These are phyloP conservation scores for Pleodorina starrii DNA, from an alignment of 139 green algal species.

Conservation along the genomic window DNA sequence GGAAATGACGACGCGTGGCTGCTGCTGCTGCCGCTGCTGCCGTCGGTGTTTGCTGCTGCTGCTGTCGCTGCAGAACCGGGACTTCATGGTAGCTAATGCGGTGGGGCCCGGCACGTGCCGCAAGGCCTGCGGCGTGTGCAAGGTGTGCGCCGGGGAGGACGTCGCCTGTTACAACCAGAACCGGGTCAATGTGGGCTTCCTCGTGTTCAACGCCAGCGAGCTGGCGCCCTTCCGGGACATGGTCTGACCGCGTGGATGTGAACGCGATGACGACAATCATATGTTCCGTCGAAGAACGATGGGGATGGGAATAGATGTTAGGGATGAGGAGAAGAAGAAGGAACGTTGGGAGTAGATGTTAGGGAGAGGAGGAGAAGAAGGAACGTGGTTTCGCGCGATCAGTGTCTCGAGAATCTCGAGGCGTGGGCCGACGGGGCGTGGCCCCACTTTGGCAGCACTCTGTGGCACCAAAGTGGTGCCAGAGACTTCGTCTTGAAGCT, in stretches of 20 bases:
- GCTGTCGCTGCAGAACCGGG: neutral
- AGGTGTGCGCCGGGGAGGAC: slow-evolving; percentile 35
- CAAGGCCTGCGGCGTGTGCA: slow-evolving; percentile 47
- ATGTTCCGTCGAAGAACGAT: too few relatives aligned
- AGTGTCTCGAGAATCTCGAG: too few relatives aligned
- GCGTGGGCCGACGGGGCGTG: too few relatives aligned
- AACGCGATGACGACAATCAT: too few relatives aligned
- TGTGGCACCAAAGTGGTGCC: too few relatives aligned
- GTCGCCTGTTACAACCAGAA: slow-evolving; percentile 53
- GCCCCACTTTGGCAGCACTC: too few relatives aligned
- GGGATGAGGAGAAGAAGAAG: too few relatives aligned
- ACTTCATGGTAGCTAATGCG: slow-evolving; percentile 45
- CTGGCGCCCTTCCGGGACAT: slow-evolving; percentile 32
- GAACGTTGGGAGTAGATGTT: too few relatives aligned
- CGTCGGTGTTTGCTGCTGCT: neutral
- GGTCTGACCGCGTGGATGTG: neutral
- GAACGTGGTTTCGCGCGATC: too few relatives aligned
- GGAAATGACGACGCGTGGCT: neutral
- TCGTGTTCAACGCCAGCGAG: slow-evolving; percentile 35
- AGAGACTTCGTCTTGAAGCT: too few relatives aligned
- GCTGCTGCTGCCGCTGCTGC: neutral
- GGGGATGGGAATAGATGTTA: too few relatives aligned
- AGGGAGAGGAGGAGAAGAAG: too few relatives aligned
- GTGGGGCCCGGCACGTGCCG: slow-evolving; percentile 36
- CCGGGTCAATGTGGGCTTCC: slow-evolving; percentile 43